These are phyloP conservation scores for Firmiana major DNA, from an alignment of 345 rosid species.

Conservation along the genomic window DNA sequence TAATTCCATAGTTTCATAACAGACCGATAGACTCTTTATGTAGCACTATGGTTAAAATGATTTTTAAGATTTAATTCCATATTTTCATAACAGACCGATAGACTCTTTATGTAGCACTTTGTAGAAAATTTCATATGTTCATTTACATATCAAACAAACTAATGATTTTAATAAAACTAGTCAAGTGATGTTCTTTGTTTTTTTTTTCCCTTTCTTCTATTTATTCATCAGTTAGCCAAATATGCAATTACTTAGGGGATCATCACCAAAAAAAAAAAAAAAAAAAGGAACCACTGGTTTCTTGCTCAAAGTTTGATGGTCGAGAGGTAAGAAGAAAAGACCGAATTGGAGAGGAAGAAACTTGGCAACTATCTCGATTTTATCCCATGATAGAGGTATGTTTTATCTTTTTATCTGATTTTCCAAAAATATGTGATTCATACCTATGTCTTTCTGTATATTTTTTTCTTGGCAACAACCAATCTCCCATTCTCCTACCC, in stretches of 20 bases:
- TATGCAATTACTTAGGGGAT: no score
- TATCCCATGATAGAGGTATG: slow-evolving; percentile 88
- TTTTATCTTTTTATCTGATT: background rate
- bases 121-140: background rate
- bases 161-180: background rate
- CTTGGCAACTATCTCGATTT: slow-evolving; percentile 87
- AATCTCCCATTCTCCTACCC: background rate
- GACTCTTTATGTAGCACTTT: no score
- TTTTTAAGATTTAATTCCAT: no score
- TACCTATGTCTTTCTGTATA: background rate
- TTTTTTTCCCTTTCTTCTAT: background rate
- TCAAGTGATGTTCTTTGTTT: background rate
- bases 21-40: background rate
- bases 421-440: background rate
- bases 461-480: background rate
- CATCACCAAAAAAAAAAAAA: slow-evolving; percentile 68
- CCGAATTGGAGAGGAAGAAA: no score
- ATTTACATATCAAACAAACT: background rate
- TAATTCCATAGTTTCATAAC: no score
- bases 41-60: no score
- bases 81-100: no score
- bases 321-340: slow-evolving; percentile 84
- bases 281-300: slow-evolving; percentile 52
- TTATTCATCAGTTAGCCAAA: slow-evolving; percentile 64
- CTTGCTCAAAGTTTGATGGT: slow-evolving; percentile 79